These are phyloP conservation scores for Penium margaritaceum DNA, from an alignment of 139 green algal species.

Conservation along the genomic window DNA sequence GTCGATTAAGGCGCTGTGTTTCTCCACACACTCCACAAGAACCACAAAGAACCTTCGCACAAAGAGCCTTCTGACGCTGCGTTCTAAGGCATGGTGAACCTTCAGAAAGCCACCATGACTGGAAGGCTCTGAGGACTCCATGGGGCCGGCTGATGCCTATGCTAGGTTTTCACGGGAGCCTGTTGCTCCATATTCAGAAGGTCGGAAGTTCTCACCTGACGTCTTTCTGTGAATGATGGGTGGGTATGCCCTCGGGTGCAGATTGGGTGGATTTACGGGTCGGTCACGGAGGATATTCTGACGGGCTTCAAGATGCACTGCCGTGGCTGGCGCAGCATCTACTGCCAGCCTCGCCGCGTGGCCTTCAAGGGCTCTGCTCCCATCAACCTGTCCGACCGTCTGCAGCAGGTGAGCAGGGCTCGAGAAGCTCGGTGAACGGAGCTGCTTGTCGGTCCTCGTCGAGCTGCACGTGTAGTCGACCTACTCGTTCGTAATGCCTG, in stretches of 20 bases:
- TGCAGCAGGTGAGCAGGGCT: constrained; percentile 40
- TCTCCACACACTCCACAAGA: too few species aligned
- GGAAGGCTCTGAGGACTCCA: too few species aligned
- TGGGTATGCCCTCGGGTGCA: neutral
- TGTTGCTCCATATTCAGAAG: neutral
- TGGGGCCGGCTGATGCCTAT: neutral
- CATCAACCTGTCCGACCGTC: constrained; percentile 47
- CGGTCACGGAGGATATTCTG: constrained; percentile 43
- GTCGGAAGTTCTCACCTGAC: neutral
- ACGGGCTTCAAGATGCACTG: constrained; percentile 37
- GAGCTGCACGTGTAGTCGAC: too few species aligned
- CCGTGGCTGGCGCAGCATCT: constrained; percentile 35
- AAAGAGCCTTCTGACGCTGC: too few species aligned
- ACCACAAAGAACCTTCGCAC: too few species aligned
- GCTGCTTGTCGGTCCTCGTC: too few species aligned
- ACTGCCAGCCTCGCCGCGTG: constrained; percentile 32
- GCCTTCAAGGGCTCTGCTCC: constrained; percentile 45
- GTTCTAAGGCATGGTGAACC: too few species aligned
- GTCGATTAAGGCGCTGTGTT: too few species aligned
- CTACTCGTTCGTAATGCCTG: too few species aligned
- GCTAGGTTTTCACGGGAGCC: neutral
- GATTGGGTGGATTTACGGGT: constrained; percentile 39
- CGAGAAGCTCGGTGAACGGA: too few species aligned
- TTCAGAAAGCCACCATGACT: too few species aligned
- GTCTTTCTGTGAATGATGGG: too few species aligned